Evolutionary conservation across 164 flowering plant genomes (phyloP), one percentile per base, ranked within the genome.

Genomic region (Vitis amurensis): DNA sequence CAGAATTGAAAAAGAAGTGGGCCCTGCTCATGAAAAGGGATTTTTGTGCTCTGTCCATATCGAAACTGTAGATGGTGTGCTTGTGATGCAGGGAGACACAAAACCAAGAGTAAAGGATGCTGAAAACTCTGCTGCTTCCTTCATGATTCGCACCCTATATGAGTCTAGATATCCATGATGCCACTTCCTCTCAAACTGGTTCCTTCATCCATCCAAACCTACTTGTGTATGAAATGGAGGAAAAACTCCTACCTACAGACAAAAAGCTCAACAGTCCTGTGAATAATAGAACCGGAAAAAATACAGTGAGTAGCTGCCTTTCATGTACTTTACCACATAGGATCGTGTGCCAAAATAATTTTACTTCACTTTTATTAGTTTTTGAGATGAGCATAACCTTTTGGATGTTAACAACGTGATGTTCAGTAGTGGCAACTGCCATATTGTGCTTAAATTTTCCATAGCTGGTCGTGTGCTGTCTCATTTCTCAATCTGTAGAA

Each of bases 61-160:
- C 44, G 71, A 81, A 55, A 79, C 79, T 52, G 47, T 7, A n/a
- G 64, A 63, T 17, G 79, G 76, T 59, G 50, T 23, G 13, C 73
- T 69, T 4, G 59, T 47, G 29, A 73, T 77, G 49, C 9, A 2
- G 11, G 91, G 94, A 60, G 78, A 79, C 14, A 69, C 47, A 59
- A 85, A 73, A 65, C 49, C 85, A 7, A 79, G 79, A 73, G 74
- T 82, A 19, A 86, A 76, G 68, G 89, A 85, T n/a, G 86, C 92
- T 9, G 85, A 90, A 66, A 88, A 76, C 60, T 88, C 89, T 30
- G 89, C 94, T 3, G 92, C 94, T 63, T 83, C 79, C 23, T 61
- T 60, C 57, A 74, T 85, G 79, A 73, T 86, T 14, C 72, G 60
- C 3, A 69, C 73, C 50, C 64, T 86, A 17, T 65, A 69, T 11